phyloP scores from a whole-genome alignment of 768 basidiomycete species.

The Termitomyces sp. region DNA sequence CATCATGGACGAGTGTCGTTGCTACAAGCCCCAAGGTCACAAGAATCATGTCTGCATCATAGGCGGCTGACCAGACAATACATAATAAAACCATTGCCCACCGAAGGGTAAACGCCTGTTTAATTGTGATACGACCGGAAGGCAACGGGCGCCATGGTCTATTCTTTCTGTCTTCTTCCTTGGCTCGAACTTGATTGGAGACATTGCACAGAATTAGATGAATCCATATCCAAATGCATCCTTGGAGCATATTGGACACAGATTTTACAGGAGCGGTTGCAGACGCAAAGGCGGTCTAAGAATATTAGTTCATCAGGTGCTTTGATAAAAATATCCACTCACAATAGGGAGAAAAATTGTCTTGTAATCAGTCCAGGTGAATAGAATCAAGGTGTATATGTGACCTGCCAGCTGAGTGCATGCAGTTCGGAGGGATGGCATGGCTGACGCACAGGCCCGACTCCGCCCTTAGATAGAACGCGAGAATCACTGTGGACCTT shows the following conservation, averaged over 20 bases:
- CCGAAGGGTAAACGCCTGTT: constrained; percentile 19
- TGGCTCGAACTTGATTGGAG: constrained; percentile 28
- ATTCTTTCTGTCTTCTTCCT: constrained; percentile 38
- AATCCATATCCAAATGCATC: constrained; percentile 36
- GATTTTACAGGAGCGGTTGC: constrained; percentile 24
- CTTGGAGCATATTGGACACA: constrained; percentile 15
- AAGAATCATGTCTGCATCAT: constrained; percentile 10
- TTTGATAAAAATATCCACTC: background rate
- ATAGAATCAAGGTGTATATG: constrained; percentile 14
- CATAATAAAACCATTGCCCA: constrained; percentile 25
- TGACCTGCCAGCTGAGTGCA: background rate
- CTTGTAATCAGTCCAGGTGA: constrained; percentile 28
- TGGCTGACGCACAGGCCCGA: no score
- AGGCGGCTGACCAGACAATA: constrained; percentile 15
- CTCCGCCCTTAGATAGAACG: no score
- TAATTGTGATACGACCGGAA: constrained; percentile 21
- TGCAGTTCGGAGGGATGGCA: no score
- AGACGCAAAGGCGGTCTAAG: constrained; percentile 26
- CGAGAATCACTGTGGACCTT: no score
- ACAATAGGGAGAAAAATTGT: constrained; percentile 29
- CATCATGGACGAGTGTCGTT: constrained; percentile 22
- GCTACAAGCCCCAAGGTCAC: constrained; percentile 18
- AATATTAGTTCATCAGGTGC: background rate
- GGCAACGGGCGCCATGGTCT: constrained; percentile 35
- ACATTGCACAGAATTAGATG: constrained; percentile 34